Evolutionary conservation across 495 filamentous ascomycete genomes (phyloP).

Genomic region (Pyrenula massariospora): DNA sequence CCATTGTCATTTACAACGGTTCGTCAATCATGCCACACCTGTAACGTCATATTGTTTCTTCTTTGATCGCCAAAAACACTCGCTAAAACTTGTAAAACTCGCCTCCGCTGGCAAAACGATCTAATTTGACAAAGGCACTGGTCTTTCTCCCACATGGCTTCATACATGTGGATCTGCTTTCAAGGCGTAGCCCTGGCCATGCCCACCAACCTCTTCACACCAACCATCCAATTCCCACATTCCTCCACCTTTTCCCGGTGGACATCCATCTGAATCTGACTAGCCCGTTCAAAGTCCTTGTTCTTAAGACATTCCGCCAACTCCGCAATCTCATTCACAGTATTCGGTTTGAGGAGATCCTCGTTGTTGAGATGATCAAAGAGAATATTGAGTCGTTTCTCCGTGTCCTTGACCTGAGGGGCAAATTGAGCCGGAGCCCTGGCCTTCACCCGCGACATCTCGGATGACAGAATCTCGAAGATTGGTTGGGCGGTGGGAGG

Average conservation of each 20-base stretch:
- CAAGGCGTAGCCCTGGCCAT: conserved; percentile 1
- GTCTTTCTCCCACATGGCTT: too few species aligned
- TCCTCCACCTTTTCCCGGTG: conserved; percentile 73
- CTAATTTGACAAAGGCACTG: too few species aligned
- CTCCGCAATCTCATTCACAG: conserved; percentile 56
- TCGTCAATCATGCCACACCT: too few species aligned
- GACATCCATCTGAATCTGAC: conserved; percentile 66
- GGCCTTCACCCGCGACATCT: conserved; percentile 78
- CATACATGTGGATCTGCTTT: too few species aligned
- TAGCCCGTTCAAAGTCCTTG: conserved; percentile 67
- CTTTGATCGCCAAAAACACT: too few species aligned
- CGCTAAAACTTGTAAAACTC: too few species aligned
- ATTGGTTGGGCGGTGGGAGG: conserved; percentile 61
- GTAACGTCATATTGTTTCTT: too few species aligned
- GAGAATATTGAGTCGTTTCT: conserved; percentile 79
- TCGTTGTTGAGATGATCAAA: conserved; percentile 97
- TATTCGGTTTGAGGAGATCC: conserved; percentile 74
- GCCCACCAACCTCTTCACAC: conserved; percentile 17
- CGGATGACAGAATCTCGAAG: conserved; percentile 66
- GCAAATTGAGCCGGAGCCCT: conserved; percentile 74
- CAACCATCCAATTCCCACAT: conserved; percentile 93
- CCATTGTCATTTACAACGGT: too few species aligned
- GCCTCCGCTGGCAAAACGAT: too few species aligned
- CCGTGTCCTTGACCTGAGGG: conserved; percentile 79
- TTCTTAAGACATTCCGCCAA: conserved; percentile 54